These are phyloP conservation scores for Lichtheimia corymbifera DNA, from an alignment of 371 early-diverging fungal genomes.

Conservation along the genomic window DNA sequence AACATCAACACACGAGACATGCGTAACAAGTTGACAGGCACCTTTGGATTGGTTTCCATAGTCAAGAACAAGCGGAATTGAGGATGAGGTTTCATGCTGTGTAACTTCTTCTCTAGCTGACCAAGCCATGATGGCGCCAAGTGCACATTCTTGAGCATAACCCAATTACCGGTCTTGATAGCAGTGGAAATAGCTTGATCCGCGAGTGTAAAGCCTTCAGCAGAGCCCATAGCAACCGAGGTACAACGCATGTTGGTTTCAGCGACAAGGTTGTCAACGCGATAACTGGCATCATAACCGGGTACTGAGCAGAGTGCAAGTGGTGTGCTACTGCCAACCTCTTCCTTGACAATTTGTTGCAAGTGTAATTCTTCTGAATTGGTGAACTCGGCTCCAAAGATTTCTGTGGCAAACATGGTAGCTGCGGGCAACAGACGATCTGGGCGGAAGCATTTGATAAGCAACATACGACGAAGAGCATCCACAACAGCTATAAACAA, in stretches of 20 bases:
- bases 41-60: constrained; percentile 95
- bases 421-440: constrained; percentile 84
- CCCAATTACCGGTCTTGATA: constrained; percentile 89
- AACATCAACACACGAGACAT: constrained; percentile 92
- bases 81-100: constrained; percentile 80
- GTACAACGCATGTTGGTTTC: constrained; percentile 64
- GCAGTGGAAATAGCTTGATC: constrained; percentile 89
- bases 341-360: constrained; percentile 70
- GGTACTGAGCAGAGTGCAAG: constrained; percentile 92
- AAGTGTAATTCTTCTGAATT: constrained; percentile 71
- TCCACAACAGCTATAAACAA: constrained; percentile 27
- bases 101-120: constrained; percentile 93
- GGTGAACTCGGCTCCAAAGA: constrained; percentile 70
- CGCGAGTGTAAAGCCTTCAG: constrained; percentile 91
- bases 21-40: constrained; percentile 91
- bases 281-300: constrained; percentile 95
- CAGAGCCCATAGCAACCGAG: constrained; percentile 97
- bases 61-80: constrained; percentile 95
- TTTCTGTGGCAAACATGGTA: constrained; percentile 71
- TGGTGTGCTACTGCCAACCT: constrained; percentile 77
- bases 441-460: constrained; percentile 88
- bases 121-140: constrained; percentile 92
- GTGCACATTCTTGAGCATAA: constrained; percentile 97
- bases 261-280: constrained; percentile 89
- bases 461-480: constrained; percentile 72